phyloP scores from a whole-genome alignment of 768 basidiomycete genomes.

The Porphyrellus cyaneotinctus region DNA sequence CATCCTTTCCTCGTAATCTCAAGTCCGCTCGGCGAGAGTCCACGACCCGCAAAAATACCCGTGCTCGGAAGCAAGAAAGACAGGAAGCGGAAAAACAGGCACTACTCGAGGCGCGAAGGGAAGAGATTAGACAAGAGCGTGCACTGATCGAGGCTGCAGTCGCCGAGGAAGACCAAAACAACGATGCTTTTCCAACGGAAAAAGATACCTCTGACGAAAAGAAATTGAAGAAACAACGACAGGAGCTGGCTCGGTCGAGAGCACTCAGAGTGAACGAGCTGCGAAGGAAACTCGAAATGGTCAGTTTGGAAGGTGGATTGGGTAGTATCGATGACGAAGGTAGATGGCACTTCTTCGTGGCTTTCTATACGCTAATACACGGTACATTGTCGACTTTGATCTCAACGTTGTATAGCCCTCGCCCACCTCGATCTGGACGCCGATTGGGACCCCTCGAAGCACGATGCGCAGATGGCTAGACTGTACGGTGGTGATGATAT shows the following conservation, averaged over 20 bases:
- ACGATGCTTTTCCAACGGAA: slow-evolving; percentile 19
- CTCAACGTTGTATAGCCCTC: slow-evolving; percentile 41
- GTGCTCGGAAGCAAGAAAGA: slow-evolving; percentile 69
- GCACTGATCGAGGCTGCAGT: slow-evolving; percentile 58
- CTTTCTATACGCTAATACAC: background rate
- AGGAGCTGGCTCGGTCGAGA: slow-evolving; percentile 79
- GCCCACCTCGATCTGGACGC: slow-evolving; percentile 79
- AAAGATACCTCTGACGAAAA: slow-evolving; percentile 65
- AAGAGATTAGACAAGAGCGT: slow-evolving; percentile 74
- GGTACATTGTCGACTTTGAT: background rate
- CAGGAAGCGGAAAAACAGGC: slow-evolving; percentile 62
- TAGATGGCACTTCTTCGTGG: slow-evolving; percentile 1
- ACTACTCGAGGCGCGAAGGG: slow-evolving; percentile 78
- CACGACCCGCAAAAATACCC: slow-evolving; percentile 78
- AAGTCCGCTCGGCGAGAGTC: slow-evolving; percentile 68
- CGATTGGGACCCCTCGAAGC: slow-evolving; percentile 86
- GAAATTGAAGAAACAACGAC: slow-evolving; percentile 20
- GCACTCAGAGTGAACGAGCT: slow-evolving; percentile 83
- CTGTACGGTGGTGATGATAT: slow-evolving; percentile 59
- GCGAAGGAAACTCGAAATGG: slow-evolving; percentile 65
- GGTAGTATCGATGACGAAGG: slow-evolving; percentile 27
- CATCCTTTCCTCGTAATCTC: slow-evolving; percentile 73
- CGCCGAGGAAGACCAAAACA: slow-evolving; percentile 65
- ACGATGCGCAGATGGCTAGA: slow-evolving; percentile 78
- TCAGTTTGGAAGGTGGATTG: slow-evolving; percentile 68